Evolutionary conservation across 805 yeast species (phyloP), one percentile per base, ranked within the genome.

Genomic region (Yamadazyma olivae): DNA sequence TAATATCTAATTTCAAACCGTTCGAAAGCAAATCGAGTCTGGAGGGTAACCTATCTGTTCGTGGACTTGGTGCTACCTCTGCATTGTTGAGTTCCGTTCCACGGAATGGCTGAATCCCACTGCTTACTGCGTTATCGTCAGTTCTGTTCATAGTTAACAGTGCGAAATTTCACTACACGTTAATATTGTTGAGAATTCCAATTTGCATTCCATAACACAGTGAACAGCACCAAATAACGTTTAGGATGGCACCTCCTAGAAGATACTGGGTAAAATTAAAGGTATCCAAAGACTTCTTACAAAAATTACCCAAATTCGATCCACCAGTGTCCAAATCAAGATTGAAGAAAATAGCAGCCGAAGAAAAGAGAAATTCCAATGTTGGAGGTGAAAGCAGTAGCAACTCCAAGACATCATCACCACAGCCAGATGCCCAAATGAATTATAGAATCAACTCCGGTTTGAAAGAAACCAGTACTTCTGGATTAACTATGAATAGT

Each of bases 1-100:
- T 45, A 3, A 76, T 66, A 44, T 76, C 81, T 17, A 75, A 55
- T 46, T 70, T 68, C 36, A 64, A 64, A 5, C 54, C 57, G 25
- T 67, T 55, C 3, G 72, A 58, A 4, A 71, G 57, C 12, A 64
- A 51, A 30, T 65, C 67, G 9, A 67, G 46, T 15, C 61, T 33
- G 1, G 70, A 61, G 5, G 66, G 63, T 5, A 50, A 42, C 21
- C 67, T 41, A 23, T 45, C 48, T 29, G 43, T 18, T 20, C 17
- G n/a, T 32, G 41, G 26, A 22, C 10, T 25, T n/a, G n/a, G n/a
- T n/a, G n/a, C n/a, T 6, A 18, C 25, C n/a, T 7, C 14, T 9
- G 21, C 27, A n/a, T 23, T 14, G 9, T 10, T n/a, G 9, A n/a
- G n/a, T n/a, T n/a, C n/a, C n/a, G n/a, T n/a, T n/a, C n/a, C n/a